Base-by-base conservation (phyloP, 169 alveolate species). In the Plasmodium gaboni region DNA sequence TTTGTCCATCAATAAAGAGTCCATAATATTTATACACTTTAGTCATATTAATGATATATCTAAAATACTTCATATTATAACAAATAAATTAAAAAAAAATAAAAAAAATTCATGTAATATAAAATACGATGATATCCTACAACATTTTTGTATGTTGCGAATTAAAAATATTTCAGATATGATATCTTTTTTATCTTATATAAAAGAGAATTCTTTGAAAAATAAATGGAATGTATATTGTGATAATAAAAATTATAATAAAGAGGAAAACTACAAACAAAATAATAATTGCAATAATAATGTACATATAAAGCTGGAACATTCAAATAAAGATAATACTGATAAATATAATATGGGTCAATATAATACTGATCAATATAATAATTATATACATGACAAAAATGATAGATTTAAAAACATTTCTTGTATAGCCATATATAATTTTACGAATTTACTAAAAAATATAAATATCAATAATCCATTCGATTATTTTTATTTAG, bases 1-100 rank as follows among this genome's bases (percentile, higher is more conserved):
- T 32, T 32, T 32, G 44, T 26, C 42, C 10, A 22, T 6, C 12
- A 12, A 63, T n/a, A 65, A 38, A 8, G n/a, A 46, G 12, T 46
- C 55, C 4, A 72, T 71, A 2, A 83, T 80, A 17, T 80, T 51
- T 48, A 68, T 80, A 28, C n/a, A 80, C 46, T 80, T 80, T 46
- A 80, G 90, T 61, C 15, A 68, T 61, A 57, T 57, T 55, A 68
- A 68, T 53, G 90, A 80, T 60, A 28, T 80, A 38, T 15, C 90
- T 38, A 9, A 32, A 1, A 68, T 80, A 67, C 19, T 55, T 1
- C 55, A 68, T 12, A 80, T 80, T 61, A 5, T 80, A 57, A 68
- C 17, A 55, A 63, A 51, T 22, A 80, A 80, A 63, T 17, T 80
- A n/a, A 80, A 67, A 68, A 13, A 60, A 26, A 64, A 59, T 12